These are phyloP conservation scores for Beauveria sp. DNA, from an alignment of 2,329 filamentous ascomycete species.

Conservation along the genomic window DNA sequence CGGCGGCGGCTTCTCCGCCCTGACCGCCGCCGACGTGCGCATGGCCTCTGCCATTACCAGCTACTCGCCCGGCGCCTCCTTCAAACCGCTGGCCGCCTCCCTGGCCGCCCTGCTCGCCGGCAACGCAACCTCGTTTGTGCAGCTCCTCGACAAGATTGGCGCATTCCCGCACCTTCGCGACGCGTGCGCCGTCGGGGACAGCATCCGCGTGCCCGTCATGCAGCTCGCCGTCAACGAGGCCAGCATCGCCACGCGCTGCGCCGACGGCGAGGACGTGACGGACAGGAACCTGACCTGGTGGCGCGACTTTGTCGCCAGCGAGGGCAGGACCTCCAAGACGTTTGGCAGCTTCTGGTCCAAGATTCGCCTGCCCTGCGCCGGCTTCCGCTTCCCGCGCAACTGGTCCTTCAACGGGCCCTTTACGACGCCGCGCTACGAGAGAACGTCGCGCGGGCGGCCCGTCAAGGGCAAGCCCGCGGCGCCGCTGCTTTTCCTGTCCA, in stretches of 20 bases:
- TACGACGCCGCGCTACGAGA: slow-evolving; percentile 10
- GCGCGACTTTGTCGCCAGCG: slow-evolving; percentile 11
- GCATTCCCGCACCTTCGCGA: slow-evolving; percentile 12
- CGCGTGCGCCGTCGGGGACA: slow-evolving; percentile 2
- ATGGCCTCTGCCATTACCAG: slow-evolving; percentile 17
- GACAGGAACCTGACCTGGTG: not conserved
- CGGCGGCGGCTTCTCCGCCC: slow-evolving; percentile 13
- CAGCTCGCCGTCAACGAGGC: slow-evolving; percentile 16
- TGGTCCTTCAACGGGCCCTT: slow-evolving; percentile 23
- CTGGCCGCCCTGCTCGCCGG: slow-evolving; percentile 21
- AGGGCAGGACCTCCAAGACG: slow-evolving; percentile 13
- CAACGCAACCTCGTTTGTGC: slow-evolving; percentile 20
- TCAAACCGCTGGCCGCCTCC: slow-evolving; percentile 13
- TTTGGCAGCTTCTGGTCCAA: slow-evolving; percentile 17
- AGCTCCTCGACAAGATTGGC: slow-evolving; percentile 16
- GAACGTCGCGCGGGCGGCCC: slow-evolving; percentile 6
- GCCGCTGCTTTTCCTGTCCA: slow-evolving; percentile 31
- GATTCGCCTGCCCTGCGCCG: slow-evolving; percentile 25
- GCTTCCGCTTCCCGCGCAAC: slow-evolving; percentile 22
- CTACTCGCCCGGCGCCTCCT: slow-evolving; percentile 18
- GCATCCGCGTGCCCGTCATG: not conserved
- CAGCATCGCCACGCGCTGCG: slow-evolving; percentile 9
- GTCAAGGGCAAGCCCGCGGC: slow-evolving; percentile 21
- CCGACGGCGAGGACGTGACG: slow-evolving; percentile 12
- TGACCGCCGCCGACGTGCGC: slow-evolving; percentile 22